Conservation (phyloP, 805 yeast genomes). For the Ogataea chonburiensis region DNA sequence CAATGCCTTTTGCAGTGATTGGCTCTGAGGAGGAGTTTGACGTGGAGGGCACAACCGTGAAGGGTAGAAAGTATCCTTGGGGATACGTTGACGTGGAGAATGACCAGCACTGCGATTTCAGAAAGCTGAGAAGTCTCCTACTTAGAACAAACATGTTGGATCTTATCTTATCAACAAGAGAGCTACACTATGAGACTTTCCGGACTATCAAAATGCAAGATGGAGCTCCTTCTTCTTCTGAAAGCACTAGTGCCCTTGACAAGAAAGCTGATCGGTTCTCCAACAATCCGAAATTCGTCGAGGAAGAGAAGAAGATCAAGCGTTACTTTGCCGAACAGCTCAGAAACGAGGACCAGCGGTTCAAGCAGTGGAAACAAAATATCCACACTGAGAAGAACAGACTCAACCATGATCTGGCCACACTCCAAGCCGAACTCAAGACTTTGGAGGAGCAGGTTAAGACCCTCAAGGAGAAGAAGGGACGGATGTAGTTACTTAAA, state of each 20-base stretch:
- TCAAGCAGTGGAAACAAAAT: conserved; percentile 98
- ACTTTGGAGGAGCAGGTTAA: conserved; percentile 74
- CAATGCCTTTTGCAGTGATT: conserved; percentile 85
- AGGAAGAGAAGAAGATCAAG: conserved; percentile 92
- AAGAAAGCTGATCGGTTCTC: conserved; percentile 41
- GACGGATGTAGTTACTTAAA: conserved; percentile 29
- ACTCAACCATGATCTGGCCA: conserved; percentile 89
- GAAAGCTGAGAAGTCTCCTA: conserved; percentile 73
- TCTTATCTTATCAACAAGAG: conserved; percentile 75
- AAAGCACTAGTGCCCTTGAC: conserved; percentile 24
- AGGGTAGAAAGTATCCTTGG: conserved; percentile 89
- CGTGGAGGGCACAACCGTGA: conserved; percentile 60
- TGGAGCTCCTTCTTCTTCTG: conserved; percentile 12
- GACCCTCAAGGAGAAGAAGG: conserved; percentile 54
- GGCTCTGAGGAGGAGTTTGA: conserved; percentile 75
- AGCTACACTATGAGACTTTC: conserved; percentile 75
- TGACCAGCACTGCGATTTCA: conserved; percentile 81
- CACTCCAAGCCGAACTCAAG: conserved; percentile 75
- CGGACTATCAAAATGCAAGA: conserved; percentile 68
- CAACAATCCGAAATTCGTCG: conserved; percentile 88
- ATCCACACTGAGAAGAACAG: conserved; percentile 93
- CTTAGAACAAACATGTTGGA: conserved; percentile 84
- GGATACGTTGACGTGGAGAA: conserved; percentile 87
- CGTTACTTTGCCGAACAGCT: conserved; percentile 95
- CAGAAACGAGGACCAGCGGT: conserved; percentile 93